These are phyloP conservation scores for Sicyos baderoa DNA, from an alignment of 306 rosid genomes.

Conservation along the genomic window DNA sequence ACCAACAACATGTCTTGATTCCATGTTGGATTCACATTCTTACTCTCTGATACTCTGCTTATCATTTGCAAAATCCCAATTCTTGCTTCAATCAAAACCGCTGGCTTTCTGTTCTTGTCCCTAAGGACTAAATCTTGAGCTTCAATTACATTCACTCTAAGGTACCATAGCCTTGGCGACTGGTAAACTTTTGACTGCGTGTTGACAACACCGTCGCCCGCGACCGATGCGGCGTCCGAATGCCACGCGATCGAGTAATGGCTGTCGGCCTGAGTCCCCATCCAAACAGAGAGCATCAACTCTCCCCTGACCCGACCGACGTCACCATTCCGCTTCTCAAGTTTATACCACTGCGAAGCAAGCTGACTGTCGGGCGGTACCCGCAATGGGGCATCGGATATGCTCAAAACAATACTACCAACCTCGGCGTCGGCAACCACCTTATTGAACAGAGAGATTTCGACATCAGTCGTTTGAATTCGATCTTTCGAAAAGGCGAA, in stretches of 20 bases:
- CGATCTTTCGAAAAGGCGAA: conserved; percentile 19
- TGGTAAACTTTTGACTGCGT: conserved; percentile 20
- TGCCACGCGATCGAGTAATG: conserved; percentile 20
- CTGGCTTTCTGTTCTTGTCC: conserved; percentile 16
- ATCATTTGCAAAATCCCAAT: conserved; percentile 27
- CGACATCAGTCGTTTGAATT: conserved; percentile 15
- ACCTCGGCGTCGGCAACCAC: background rate
- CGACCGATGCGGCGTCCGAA: background rate
- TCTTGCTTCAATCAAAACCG: conserved; percentile 31
- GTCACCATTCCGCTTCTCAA: conserved; percentile 21
- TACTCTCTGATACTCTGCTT: conserved; percentile 29
- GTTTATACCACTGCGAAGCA: conserved; percentile 25
- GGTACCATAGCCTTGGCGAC: conserved; percentile 46
- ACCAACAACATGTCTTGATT: conserved; percentile 46
- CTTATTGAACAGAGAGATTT: conserved; percentile 25
- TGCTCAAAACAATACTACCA: conserved; percentile 20
- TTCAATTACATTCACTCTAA: conserved; percentile 39
- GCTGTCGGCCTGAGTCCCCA: conserved; percentile 46
- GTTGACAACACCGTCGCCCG: conserved; percentile 1
- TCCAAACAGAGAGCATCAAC: conserved; percentile 44
- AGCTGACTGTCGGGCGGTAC: conserved; percentile 38
- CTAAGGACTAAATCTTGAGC: conserved; percentile 30
- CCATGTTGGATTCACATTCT: conserved; percentile 29
- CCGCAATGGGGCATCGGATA: conserved; percentile 30
- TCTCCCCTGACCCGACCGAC: conserved; percentile 26